These are phyloP conservation scores for Ascoidea rubescens DNA, from an alignment of 805 yeast species.

Conservation along the genomic window DNA sequence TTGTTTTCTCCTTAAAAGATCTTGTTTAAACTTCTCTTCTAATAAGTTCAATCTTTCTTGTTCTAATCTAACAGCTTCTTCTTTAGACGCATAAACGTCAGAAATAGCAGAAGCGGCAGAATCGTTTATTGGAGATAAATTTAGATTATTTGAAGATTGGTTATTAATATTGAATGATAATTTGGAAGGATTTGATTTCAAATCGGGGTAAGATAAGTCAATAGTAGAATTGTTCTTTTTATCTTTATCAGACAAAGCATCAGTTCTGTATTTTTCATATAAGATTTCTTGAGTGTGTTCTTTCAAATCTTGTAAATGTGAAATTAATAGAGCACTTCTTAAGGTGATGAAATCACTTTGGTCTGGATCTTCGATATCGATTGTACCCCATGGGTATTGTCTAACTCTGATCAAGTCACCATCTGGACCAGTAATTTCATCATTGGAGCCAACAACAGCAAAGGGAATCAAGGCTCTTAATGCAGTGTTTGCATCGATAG, in stretches of 20 bases:
- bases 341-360: slow-evolving; percentile 69
- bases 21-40: slow-evolving; percentile 84
- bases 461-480: slow-evolving; percentile 53
- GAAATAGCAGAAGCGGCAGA: slow-evolving; percentile 5
- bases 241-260: slow-evolving; percentile 56
- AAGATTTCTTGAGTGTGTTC: slow-evolving; percentile 78
- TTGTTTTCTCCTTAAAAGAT: slow-evolving; percentile 63
- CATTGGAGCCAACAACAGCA: slow-evolving; percentile 57
- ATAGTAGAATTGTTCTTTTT: slow-evolving; percentile 11
- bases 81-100: slow-evolving; percentile 48
- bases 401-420: slow-evolving; percentile 29
- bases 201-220: not conserved
- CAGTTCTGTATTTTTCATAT: slow-evolving; percentile 84
- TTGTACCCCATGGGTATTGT: slow-evolving; percentile 46
- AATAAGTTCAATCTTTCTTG: slow-evolving; percentile 79
- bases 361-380: slow-evolving; percentile 58
- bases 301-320: slow-evolving; percentile 79
- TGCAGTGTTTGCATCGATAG: slow-evolving; percentile 50
- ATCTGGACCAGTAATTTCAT: slow-evolving; percentile 32
- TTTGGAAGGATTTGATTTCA: not conserved
- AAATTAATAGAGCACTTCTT: slow-evolving; percentile 65
- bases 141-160: slow-evolving; percentile 1
- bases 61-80: slow-evolving; percentile 79
- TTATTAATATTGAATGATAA: slow-evolving; percentile 1
- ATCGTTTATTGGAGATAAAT: not conserved